phyloP scores from a whole-genome alignment of 805 yeast species.

The Candida broadrunensis region DNA sequence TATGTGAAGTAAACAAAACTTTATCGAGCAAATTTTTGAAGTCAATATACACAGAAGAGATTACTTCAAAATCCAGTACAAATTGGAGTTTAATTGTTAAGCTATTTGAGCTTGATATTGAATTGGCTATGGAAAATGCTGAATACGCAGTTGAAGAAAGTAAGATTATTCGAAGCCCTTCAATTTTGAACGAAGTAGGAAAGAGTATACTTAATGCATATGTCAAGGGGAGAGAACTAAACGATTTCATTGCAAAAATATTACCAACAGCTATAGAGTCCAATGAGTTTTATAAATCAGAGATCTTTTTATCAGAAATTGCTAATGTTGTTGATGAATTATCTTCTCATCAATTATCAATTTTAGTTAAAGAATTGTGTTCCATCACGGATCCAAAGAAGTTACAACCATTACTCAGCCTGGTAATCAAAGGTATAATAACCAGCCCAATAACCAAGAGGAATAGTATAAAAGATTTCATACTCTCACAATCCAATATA shows the following conservation, averaged over 20 bases:
- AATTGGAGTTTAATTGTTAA: constrained; percentile 48
- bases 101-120: constrained; percentile 53
- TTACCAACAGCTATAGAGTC: constrained; percentile 36
- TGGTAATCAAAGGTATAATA: constrained; percentile 41
- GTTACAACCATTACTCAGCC: constrained; percentile 12
- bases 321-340: constrained; percentile 41
- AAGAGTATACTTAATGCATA: constrained; percentile 44
- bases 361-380: constrained; percentile 3
- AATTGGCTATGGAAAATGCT: constrained; percentile 50
- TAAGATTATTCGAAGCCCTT: constrained; percentile 2
- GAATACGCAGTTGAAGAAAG: constrained; percentile 7
- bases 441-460: constrained; percentile 19
- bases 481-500: constrained; percentile 8
- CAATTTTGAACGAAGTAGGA: constrained; percentile 12
- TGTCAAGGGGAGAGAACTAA: constrained; percentile 56
- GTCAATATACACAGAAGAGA: constrained; percentile 31
- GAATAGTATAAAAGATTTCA: constrained; percentile 8
- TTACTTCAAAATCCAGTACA: constrained; percentile 14
- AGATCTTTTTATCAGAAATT: constrained; percentile 30
- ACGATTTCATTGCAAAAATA: constrained; percentile 39
- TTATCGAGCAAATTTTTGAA: constrained; percentile 52
- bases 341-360: constrained; percentile 42
- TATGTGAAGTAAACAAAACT: constrained; percentile 51
- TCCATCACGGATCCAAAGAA: constrained; percentile 1
- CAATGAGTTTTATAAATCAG: constrained; percentile 19